A percentile compares a stretch with the other conserved stretches of the same genome.
Conservation (phyloP, 2,329 filamentous ascomycete genomes). For the Scedosporium dehoogii region DNA sequence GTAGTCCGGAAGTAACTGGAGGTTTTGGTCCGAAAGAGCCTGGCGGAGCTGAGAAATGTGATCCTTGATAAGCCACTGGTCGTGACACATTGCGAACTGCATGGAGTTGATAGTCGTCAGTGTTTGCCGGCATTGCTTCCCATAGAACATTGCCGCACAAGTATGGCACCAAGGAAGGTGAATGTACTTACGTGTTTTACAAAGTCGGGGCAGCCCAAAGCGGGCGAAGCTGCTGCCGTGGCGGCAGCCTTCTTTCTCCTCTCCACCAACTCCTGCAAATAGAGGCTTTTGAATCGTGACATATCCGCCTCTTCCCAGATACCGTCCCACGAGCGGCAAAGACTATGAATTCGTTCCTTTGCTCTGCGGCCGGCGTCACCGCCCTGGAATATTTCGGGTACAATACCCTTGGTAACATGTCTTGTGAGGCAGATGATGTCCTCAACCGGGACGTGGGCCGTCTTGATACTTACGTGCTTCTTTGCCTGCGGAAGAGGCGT, state of each 20-base stretch:
- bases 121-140: neutral
- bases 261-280: conserved; percentile 68
- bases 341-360: conserved; percentile 55
- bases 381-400: conserved; percentile 48
- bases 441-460: conserved; percentile 58
- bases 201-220: conserved; percentile 65
- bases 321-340: conserved; percentile 66
- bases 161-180: neutral
- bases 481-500: conserved; percentile 56
- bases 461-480: conserved; percentile 58
- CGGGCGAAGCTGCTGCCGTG: conserved; percentile 54
- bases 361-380: conserved; percentile 42
- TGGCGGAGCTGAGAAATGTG: conserved; percentile 82
- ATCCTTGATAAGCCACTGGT: conserved; percentile 93
- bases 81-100: conserved; percentile 89
- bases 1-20: conserved; percentile 92
- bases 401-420: conserved; percentile 48
- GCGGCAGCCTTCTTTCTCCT: conserved; percentile 55
- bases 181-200: conserved; percentile 66
- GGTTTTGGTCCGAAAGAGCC: conserved; percentile 89
- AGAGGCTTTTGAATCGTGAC: conserved; percentile 69
- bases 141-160: neutral
- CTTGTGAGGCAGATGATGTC: conserved; percentile 81
- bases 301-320: conserved; percentile 82
- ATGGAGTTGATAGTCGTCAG: conserved; percentile 1